Conservation (phyloP, 352 stramenopile genomes). For the Pythium scleroteichum region DNA sequence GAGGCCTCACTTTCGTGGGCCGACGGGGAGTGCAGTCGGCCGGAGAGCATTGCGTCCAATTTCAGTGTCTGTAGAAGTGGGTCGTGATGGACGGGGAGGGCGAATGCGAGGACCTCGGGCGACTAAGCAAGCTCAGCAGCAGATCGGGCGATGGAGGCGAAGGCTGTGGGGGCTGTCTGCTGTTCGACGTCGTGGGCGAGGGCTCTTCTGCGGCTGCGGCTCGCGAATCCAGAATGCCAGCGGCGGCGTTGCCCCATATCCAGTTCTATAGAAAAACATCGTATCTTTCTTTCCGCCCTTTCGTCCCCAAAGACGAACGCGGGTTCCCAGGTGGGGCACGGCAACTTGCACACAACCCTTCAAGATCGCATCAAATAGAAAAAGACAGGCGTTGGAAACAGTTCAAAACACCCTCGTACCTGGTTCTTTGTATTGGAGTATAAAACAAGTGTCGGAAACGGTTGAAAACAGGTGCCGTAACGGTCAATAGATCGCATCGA, state of each 20-base stretch:
- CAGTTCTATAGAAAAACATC: conserved; percentile 35
- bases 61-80: not conserved
- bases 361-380: conserved; percentile 35
- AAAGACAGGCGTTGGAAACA: conserved; percentile 29
- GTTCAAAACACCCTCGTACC: not conserved
- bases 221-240: conserved; percentile 9
- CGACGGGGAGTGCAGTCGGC: not conserved
- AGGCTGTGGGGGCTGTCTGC: not conserved
- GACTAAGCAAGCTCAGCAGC: not conserved
- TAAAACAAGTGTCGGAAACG: conserved; percentile 17
- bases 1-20: too few relatives aligned
- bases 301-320: conserved; percentile 13
- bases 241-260: conserved; percentile 25
- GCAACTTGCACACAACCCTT: conserved; percentile 19
- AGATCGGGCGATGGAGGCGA: too few relatives aligned
- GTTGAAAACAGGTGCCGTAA: conserved; percentile 21
- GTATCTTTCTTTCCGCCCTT: conserved; percentile 38
- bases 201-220: not conserved
- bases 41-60: conserved; percentile 7
- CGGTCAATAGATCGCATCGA: conserved; percentile 38
- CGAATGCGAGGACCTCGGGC: not conserved
- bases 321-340: conserved; percentile 4
- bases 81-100: not conserved
- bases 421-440: conserved; percentile 11
- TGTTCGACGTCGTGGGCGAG: not conserved